Evolutionary conservation across 495 filamentous ascomycete genomes (phyloP), one percentile per base, ranked within the genome.

Genomic region (Corynascus novoguineensis): DNA sequence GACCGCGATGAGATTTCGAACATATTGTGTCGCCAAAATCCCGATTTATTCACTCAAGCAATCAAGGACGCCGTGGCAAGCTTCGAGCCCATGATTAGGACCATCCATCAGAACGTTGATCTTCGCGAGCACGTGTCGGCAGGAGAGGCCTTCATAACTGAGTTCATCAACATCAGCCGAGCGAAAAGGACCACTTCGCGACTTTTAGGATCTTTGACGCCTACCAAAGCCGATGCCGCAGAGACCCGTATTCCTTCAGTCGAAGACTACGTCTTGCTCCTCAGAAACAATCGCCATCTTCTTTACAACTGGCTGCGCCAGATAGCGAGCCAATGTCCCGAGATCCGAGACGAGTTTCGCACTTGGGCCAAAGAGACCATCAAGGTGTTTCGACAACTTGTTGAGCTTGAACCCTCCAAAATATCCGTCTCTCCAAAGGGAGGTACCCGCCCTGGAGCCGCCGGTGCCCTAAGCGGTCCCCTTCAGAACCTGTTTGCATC

Each of bases 61-160:
- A 66, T 87, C 45, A 72, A 75, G n/a, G 78, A 83, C 25, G 61
- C 73, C 9, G 77, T 87, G 10, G 65, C 69, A 0, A 80, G 79
- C 6, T 85, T 85, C 55, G 85, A 87, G n/a, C 83, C 81, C 4
- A 79, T 87, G 50, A 86, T 88, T 35, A 76, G 85, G 5, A 64
- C 67, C 7, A 67, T 86, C 12, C 85, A 88, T 54, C 78, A 86
- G 47, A 78, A 79, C 5, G 76, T 86, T 8, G 83, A 88, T 56
- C 73, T 88, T 25, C 78, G 77, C 34, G 79, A 74, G 21, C 82
- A 84, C 29, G 58, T 87, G 0, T 71, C 69, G 27, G 80, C 85
- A 24, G 63, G 75, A 1, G 78, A 87, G 62, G 67, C 58, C 50
- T 87, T 88, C 62, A 54, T 87, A 3, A 73, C 69, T 5, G 84